Conservation (phyloP, 2,329 filamentous ascomycete genomes). For the Cadophora luteo-olivacea region DNA sequence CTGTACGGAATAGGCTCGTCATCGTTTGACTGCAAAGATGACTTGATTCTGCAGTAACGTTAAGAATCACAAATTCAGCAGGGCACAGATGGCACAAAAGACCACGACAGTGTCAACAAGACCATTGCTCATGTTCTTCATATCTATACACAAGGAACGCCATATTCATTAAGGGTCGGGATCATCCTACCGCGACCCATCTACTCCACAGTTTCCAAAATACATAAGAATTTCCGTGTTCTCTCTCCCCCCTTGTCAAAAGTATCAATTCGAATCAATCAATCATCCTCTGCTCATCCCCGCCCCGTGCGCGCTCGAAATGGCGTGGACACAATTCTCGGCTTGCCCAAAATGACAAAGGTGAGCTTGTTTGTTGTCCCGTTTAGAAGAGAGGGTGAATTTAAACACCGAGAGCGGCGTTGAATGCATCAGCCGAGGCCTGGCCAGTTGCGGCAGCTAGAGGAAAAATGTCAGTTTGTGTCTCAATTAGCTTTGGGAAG, state of each 20-base stretch:
- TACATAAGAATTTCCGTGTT: slow-evolving; percentile 15
- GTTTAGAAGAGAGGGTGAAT: not conserved
- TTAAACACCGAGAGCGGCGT: slow-evolving; percentile 38
- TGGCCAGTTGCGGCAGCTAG: slow-evolving; percentile 39
- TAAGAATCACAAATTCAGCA: too few relatives aligned
- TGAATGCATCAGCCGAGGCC: slow-evolving; percentile 47
- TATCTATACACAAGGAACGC: slow-evolving; percentile 10
- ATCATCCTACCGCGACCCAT: not conserved
- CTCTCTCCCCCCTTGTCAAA: not conserved
- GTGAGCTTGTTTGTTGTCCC: not conserved
- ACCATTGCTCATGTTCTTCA: not conserved
- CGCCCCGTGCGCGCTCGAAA: not conserved
- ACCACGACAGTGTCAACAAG: not conserved
- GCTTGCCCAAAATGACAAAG: not conserved
- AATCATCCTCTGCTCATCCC: slow-evolving; percentile 19
- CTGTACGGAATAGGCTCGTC: too few relatives aligned
- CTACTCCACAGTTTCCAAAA: slow-evolving; percentile 14
- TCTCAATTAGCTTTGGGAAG: not conserved
- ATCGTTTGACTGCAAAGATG: too few relatives aligned
- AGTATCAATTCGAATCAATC: slow-evolving; percentile 7
- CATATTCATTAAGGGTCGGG: slow-evolving; percentile 17
- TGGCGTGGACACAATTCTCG: too few relatives aligned
- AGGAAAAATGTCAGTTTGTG: not conserved
- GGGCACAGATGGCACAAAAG: not conserved
- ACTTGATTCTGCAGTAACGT: too few relatives aligned